phyloP scores from a whole-genome alignment of 2,329 filamentous ascomycete species.

The Colletotrichum musae region DNA sequence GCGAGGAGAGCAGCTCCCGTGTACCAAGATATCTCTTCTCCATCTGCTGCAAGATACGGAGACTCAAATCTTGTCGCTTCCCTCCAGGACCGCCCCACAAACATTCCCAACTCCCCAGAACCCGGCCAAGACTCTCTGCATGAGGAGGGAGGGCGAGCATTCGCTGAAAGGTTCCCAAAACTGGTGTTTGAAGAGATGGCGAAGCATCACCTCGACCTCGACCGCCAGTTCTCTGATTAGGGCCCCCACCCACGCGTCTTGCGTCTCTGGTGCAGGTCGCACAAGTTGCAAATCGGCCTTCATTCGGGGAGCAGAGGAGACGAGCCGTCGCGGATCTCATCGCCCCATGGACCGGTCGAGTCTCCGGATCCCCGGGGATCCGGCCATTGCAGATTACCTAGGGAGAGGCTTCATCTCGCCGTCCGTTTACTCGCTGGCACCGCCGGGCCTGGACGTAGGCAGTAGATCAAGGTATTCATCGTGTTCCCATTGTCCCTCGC shows the following conservation, averaged over 20 bases:
- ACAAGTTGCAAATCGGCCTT: too few species aligned
- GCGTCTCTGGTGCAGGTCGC: neutral
- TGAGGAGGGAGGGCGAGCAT: too few species aligned
- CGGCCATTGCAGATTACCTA: conserved; percentile 1
- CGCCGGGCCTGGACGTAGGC: conserved; percentile 3
- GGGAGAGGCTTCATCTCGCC: neutral
- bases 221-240: neutral
- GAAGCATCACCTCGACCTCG: too few species aligned
- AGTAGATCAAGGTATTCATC: conserved; percentile 6
- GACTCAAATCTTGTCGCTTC: conserved; percentile 11
- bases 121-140: neutral
- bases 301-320: neutral
- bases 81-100: conserved; percentile 1
- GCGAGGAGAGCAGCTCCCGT: neutral
- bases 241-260: neutral
- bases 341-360: conserved; percentile 1
- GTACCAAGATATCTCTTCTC: neutral
- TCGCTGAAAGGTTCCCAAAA: too few species aligned
- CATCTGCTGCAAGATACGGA: neutral
- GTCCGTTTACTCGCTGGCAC: conserved; percentile 7
- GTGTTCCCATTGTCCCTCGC: conserved; percentile 25
- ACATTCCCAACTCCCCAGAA: conserved; percentile 1
- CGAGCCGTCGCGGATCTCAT: too few species aligned
- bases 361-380: neutral
- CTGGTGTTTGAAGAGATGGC: too few species aligned